Base-by-base conservation (phyloP, 805 yeast species). In the Huiozyma sinensis region DNA sequence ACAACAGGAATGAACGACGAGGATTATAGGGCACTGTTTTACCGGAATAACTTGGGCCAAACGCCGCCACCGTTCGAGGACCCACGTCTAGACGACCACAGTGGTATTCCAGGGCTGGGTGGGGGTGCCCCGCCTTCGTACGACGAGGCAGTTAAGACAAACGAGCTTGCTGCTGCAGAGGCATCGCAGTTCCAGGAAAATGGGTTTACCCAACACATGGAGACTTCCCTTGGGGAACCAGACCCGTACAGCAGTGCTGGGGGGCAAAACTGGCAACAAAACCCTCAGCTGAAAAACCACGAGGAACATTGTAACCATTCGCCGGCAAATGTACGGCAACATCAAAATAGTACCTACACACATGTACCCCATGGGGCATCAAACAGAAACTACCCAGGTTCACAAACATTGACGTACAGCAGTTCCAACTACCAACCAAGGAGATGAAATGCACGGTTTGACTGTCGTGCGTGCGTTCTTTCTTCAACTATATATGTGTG, bases 381-480 rank as follows among this genome's bases (percentile, higher is more conserved):
- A 2, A 41, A 9, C 6, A 27, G 11, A 7, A 39, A 41, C 11
- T 47, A 36, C 36, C 50, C 50, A 13, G 50, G 50, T 12, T 40
- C 36, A 7, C 39, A 42, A 11, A 11, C 29, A 1, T 30, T 45
- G 6, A 40, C 44, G 5, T 45, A 45, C 44, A 34, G 9, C 42
- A 32, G 4, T 10, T 10, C 34, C n/a, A 17, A 17, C 24, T 3
- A 17, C 24, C 24, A 17, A 17, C 24, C 24, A 17, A 17, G 24
- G 24, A 17, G 24, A 17, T 17, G 4, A 17, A 17, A 17, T 17
- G 24, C 24, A 17, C 24, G 24, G 24, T 17, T 17, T 4, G 24
- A 17, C 24, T 17, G 24, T 4, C 24, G 24, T 17, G 24, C 24
- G 24, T 17, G 24, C 24, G 24, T 17, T 17, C 24, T 17, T 17